phyloP scores from a whole-genome alignment of 495 filamentous ascomycete genomes.

The Penicillium soppii region DNA sequence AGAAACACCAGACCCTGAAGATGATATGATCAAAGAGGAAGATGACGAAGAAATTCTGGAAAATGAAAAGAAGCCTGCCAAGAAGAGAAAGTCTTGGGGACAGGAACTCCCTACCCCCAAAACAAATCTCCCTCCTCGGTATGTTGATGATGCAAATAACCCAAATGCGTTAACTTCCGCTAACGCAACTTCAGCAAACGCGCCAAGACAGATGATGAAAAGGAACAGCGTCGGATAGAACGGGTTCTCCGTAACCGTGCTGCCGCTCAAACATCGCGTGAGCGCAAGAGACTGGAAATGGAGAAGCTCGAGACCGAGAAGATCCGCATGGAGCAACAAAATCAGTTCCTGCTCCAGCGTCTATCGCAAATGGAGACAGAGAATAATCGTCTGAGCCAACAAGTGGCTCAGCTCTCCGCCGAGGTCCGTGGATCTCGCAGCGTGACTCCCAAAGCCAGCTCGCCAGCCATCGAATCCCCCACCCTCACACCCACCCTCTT shows the following conservation, averaged over 20 bases:
- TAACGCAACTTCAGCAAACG: constrained; percentile 65
- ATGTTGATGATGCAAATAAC: constrained; percentile 27
- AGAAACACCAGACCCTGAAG: constrained; percentile 23
- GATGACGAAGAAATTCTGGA: too few relatives aligned
- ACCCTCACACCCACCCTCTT: constrained; percentile 50
- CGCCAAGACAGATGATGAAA: constrained; percentile 97
- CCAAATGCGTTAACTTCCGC: neutral
- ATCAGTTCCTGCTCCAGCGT: constrained; percentile 66
- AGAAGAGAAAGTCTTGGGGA: constrained; percentile 99
- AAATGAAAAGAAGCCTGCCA: constrained; percentile 77
- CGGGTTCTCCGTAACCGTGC: constrained; percentile 94
- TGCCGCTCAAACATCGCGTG: constrained; percentile 92
- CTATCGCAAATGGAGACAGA: constrained; percentile 63
- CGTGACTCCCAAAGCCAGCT: constrained; percentile 38
- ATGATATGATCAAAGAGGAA: constrained; percentile 28
- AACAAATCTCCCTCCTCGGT: constrained; percentile 94
- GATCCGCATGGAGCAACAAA: constrained; percentile 62
- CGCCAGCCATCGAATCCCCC: constrained; percentile 41
- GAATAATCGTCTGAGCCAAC: constrained; percentile 63
- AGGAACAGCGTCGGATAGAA: constrained; percentile 96
- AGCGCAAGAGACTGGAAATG: constrained; percentile 92
- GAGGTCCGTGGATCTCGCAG: constrained; percentile 54
- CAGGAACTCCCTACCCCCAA: constrained; percentile 95
- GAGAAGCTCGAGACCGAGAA: constrained; percentile 82
- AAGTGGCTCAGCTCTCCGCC: constrained; percentile 63